Evolutionary conservation across 2,329 filamentous ascomycete species (phyloP), one percentile per base, ranked within the genome.

Genomic region (Xenoacremonium recifei): DNA sequence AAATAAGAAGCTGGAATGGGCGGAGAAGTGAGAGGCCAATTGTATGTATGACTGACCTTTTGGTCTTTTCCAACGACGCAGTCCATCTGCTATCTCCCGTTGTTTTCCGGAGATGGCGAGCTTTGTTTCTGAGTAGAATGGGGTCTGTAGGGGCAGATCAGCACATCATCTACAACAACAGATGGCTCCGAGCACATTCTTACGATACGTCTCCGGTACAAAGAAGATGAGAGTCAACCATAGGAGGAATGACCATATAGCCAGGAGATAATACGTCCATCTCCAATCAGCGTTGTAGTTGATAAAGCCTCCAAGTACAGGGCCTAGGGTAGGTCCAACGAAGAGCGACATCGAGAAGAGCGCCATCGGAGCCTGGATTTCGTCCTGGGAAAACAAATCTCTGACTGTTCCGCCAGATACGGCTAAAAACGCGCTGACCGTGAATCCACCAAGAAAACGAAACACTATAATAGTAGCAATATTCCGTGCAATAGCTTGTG

Each of bases 401-500:
- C 45, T 46, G 0, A 52, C 53, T 4, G 53, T 56, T 13, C 53
- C 53, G 0, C 53, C 53, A 1, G 48, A 47, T 6, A 55, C 53
- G 6, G 45, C 47, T 2, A 55, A 37, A 12, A 55, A 56, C 1
- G 44, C 42, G 15, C 53, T 56, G 0, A 44, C 47, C 3, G 23
- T 38, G 9, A 47, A 44, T 2, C 85, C 86, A 49, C 81, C 76
- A 32, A 95, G 75, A 59, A 95, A 93, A 3, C 89, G 80, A 13
- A 76, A 75, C 4, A 92, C 66, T 39, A 95, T 69, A 74, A 92
- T 82, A 2, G 88, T 92, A 47, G 80, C 65, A 12, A 89, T 86
- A 52, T 92, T 91, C 35, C 72, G 69, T 4, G 87, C 85, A 16
- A 90, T 80, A 0, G 88, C 88, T 40, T 82, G 87, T 0, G 88